phyloP scores from a whole-genome alignment of 2,329 filamentous ascomycete genomes.

The Trichoderma sp. region DNA sequence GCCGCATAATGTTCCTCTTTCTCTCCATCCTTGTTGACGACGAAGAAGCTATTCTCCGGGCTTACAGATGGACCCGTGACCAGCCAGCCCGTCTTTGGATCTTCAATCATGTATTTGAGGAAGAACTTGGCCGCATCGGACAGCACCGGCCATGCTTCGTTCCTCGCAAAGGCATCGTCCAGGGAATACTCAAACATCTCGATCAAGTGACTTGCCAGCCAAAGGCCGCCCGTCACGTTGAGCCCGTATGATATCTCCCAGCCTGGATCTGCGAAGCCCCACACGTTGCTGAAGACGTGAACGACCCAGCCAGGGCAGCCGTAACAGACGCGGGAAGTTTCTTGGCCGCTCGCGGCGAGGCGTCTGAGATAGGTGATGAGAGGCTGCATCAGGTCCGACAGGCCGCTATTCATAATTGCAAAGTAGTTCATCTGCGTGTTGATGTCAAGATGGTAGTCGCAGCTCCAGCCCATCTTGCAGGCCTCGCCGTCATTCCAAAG shows the following conservation, averaged over 20 bases:
- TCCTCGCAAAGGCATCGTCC: conserved; percentile 5
- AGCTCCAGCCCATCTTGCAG: conserved; percentile 29
- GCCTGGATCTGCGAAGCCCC: conserved; percentile 26
- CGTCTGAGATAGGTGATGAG: conserved; percentile 3
- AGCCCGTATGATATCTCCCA: conserved; percentile 27
- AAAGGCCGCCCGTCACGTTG: conserved; percentile 26
- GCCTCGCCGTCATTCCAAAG: conserved; percentile 28
- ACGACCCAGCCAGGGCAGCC: conserved; percentile 25
- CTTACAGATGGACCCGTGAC: conserved; percentile 26
- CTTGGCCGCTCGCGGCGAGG: conserved; percentile 8
- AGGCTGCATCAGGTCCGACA: conserved; percentile 23
- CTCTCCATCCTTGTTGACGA: not conserved
- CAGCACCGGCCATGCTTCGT: conserved; percentile 9
- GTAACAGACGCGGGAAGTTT: conserved; percentile 22
- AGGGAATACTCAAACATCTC: conserved; percentile 26
- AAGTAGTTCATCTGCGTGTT: conserved; percentile 29
- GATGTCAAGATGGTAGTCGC: conserved; percentile 27
- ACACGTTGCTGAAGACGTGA: conserved; percentile 27
- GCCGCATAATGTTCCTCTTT: conserved; percentile 21
- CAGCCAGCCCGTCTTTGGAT: conserved; percentile 23
- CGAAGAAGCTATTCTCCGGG: conserved; percentile 27
- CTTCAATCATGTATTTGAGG: conserved; percentile 28
- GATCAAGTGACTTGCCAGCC: conserved; percentile 24
- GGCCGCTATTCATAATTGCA: conserved; percentile 13
- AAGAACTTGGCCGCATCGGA: conserved; percentile 20